Evolutionary conservation across 306 rosid genomes (phyloP), one percentile per base, ranked within the genome.

Genomic region (Ormosia semicastrata): DNA sequence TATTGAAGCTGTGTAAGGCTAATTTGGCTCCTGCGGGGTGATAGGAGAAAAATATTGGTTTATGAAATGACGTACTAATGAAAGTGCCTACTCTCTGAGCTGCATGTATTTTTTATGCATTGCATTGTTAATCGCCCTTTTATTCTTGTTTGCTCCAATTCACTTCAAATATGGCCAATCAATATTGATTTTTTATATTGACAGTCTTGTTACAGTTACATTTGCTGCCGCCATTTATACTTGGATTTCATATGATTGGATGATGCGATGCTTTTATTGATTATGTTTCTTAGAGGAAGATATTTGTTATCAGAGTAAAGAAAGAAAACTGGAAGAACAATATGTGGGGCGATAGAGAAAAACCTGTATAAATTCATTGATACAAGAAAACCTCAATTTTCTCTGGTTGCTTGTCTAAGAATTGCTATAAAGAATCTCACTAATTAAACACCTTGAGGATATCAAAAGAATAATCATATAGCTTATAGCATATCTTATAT

Each of bases 1-100:
- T 87, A 6, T 41, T 74, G 69, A 74, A 77, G 84, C 17, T 84
- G 46, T 84, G 62, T 54, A 6, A 37, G 6, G 41, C n/a, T 32
- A 66, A 60, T 36, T 34, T 66, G 83, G 63, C 80, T 60, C 77
- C 29, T 24, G 6, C 66, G 10, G 37, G 43, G 40, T 78, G 46
- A 66, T 3, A 49, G 52, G 40, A 65, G 10, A 8, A 40, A 40
- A 40, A 1, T 40, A 5, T 40, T 40, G 8, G 47, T 43, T 56
- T 6, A 29, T 2, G 10, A n/a, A 24, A 11, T 18, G 29, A 24
- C 24, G 24, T 24, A 46, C 24, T 24, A 24, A 15, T 56, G 33
- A 50, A 24, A 24, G 24, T 24, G 15, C 34, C 41, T 47, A 17
- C 52, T 47, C 14, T 64, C 14, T 33, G 18, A 12, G n/a, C 47